Evolutionary conservation across 163 green algal genomes (phyloP), one percentile per base, ranked within the genome.

Genomic region (Chlamydomonas reinhardtii): DNA sequence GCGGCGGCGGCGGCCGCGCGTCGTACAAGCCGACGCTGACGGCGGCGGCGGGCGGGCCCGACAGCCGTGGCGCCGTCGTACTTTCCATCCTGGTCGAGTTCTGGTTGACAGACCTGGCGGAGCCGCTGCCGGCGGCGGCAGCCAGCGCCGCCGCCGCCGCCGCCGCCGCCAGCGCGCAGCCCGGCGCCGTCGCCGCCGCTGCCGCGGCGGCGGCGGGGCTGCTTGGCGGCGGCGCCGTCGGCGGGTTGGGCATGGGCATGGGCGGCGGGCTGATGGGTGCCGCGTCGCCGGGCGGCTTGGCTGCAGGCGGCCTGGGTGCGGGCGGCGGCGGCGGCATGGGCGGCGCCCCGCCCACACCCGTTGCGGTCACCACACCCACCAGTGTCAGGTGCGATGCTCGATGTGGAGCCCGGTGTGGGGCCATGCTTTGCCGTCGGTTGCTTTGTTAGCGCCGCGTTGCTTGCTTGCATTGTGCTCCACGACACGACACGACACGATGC

Each of bases 51-150:
- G 81, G 59, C 16, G 71, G 81, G 43, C 43, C 82, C 12, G 73
- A 87, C 37, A 81, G 70, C 24, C 32, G 80, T 25, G 92, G 91
- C 15, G 56, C 90, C 22, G 62, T 95, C 22, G 85, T 98, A 70
- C 90, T 96, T 62, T 94, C 89, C 43, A 92, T 96, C 64, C 89
- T 98, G 69, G 52, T 96, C 1, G 96, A 98, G 93, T 98, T 97
- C 68, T 98, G 95, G 96, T 84, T 97, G 64, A 96, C 94, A 16
- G 96, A 98, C 71, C 82, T 91, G 9, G 91, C 96, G 37, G 91
- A 97, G 76, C 94, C 93, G 14, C 70, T 97, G 73, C 93, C 93
- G 22, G 31, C 76, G 72, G 31, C 77, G n/a, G 29, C 74, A 0
- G 59, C 65, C 62, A 19, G 74, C 19, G 66, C n/a, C 52, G 52